phyloP scores from a whole-genome alignment of 306 rosid genomes.

The Begonia loranthoides region DNA sequence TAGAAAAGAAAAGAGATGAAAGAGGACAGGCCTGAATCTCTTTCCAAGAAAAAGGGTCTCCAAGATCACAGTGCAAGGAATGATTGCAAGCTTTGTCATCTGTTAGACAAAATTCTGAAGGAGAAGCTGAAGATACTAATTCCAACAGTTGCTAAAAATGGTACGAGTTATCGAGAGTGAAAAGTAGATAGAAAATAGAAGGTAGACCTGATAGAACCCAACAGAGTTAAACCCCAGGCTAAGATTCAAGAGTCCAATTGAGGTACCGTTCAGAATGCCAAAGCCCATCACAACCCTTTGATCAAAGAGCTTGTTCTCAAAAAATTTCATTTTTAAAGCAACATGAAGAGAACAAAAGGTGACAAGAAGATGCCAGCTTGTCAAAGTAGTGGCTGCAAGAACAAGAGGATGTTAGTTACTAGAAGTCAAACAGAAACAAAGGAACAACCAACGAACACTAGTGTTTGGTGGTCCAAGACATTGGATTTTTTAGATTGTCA shows the following conservation, averaged over 20 bases:
- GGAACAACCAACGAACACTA: too few relatives aligned
- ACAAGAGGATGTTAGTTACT: background rate
- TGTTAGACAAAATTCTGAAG: constrained; percentile 19
- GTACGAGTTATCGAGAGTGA: constrained; percentile 9
- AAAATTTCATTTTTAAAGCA: constrained; percentile 73
- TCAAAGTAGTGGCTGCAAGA: constrained; percentile 89
- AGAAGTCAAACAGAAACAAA: too few relatives aligned
- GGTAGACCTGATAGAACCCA: constrained; percentile 85
- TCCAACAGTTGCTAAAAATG: constrained; percentile 6
- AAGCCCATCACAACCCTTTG: constrained; percentile 73
- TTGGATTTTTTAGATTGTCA: too few relatives aligned
- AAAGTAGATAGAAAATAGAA: background rate
- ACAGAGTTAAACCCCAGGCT: constrained; percentile 98
- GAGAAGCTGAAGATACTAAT: constrained; percentile 3
- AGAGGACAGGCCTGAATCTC: constrained; percentile 62
- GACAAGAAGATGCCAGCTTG: constrained; percentile 99
- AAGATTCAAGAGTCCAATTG: constrained; percentile 91
- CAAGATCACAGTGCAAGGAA: constrained; percentile 93
- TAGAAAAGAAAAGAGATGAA: constrained; percentile 5
- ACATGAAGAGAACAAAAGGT: constrained; percentile 92
- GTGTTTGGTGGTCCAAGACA: too few relatives aligned
- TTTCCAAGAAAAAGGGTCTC: constrained; percentile 86
- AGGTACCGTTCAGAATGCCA: constrained; percentile 93
- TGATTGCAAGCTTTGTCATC: constrained; percentile 99
- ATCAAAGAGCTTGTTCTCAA: constrained; percentile 89